Evolutionary conservation across 805 yeast genomes (phyloP).

Genomic region (Kazachstania taianensis): DNA sequence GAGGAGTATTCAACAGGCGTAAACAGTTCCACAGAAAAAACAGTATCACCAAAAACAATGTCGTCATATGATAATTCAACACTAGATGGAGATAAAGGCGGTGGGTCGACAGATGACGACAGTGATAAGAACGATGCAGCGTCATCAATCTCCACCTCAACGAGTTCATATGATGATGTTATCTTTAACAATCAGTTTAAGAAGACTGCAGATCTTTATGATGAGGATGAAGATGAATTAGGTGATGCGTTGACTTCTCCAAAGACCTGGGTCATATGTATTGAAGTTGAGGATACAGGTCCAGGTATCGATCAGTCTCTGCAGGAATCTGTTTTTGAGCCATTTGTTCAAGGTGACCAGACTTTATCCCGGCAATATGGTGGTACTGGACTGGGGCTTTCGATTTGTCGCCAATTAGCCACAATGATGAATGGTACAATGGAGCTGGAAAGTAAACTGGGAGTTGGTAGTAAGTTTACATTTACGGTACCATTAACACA

Average conservation of each 20-base stretch:
- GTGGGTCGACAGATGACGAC: not conserved
- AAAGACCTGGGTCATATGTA: conserved; percentile 33
- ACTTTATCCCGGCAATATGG: conserved; percentile 85
- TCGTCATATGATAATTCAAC: not conserved
- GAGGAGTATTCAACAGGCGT: not conserved
- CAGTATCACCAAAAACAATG: not conserved
- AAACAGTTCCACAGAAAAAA: not conserved
- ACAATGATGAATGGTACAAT: conserved; percentile 84
- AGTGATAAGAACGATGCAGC: not conserved
- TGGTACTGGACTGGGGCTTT: conserved; percentile 90
- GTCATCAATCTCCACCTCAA: conserved; percentile 16
- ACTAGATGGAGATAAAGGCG: not conserved
- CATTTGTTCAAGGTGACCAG: conserved; percentile 95
- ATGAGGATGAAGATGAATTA: conserved; percentile 13
- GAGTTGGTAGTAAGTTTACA: conserved; percentile 75
- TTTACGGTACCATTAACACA: conserved; percentile 72
- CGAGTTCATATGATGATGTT: conserved; percentile 35
- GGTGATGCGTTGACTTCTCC: conserved; percentile 19
- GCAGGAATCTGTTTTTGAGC: conserved; percentile 83
- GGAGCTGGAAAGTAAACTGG: conserved; percentile 60
- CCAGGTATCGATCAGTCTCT: conserved; percentile 83
- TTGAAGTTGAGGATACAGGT: conserved; percentile 82
- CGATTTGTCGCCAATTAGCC: conserved; percentile 85
- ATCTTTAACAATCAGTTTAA: conserved; percentile 36
- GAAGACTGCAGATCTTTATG: conserved; percentile 20